Percentiles rank a stretch among this genome's conserved stretches.
These are phyloP conservation scores for Suillus paluster DNA, from an alignment of 768 basidiomycete genomes.

Conservation along the genomic window DNA sequence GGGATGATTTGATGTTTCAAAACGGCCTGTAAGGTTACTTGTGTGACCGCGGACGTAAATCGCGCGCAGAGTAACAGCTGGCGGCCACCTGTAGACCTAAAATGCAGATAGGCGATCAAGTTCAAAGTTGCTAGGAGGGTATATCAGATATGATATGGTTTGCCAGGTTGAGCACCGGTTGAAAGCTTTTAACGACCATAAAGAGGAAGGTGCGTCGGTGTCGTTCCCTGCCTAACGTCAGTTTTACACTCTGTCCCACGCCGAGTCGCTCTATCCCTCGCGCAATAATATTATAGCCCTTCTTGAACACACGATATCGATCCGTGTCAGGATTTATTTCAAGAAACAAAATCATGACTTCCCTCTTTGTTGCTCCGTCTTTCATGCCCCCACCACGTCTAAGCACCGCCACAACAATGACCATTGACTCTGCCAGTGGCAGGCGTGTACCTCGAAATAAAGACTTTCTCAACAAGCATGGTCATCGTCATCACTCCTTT, in stretches of 20 bases:
- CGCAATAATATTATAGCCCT: slow-evolving; percentile 2
- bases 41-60: slow-evolving; percentile 3
- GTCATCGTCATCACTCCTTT: slow-evolving; percentile 67
- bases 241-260: slow-evolving; percentile 12
- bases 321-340: background rate
- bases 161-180: background rate
- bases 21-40: background rate
- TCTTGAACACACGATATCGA: slow-evolving; percentile 9
- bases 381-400: slow-evolving; percentile 29
- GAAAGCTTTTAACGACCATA: background rate
- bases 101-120: background rate
- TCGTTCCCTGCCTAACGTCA: slow-evolving; percentile 2
- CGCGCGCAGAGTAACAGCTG: background rate
- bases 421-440: slow-evolving; percentile 36
- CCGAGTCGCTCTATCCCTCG: slow-evolving; percentile 5
- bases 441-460: slow-evolving; percentile 47
- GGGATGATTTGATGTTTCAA: background rate
- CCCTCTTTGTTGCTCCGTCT: slow-evolving; percentile 15
- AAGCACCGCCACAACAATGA: slow-evolving; percentile 20
- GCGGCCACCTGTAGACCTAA: too few species aligned
- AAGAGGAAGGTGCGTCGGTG: background rate
- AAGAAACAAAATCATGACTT: too few species aligned
- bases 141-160: background rate
- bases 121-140: too few species aligned
- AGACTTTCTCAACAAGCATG: slow-evolving; percentile 65